phyloP scores from a whole-genome alignment of 345 rosid species.

The Carallia pectinifolia region DNA sequence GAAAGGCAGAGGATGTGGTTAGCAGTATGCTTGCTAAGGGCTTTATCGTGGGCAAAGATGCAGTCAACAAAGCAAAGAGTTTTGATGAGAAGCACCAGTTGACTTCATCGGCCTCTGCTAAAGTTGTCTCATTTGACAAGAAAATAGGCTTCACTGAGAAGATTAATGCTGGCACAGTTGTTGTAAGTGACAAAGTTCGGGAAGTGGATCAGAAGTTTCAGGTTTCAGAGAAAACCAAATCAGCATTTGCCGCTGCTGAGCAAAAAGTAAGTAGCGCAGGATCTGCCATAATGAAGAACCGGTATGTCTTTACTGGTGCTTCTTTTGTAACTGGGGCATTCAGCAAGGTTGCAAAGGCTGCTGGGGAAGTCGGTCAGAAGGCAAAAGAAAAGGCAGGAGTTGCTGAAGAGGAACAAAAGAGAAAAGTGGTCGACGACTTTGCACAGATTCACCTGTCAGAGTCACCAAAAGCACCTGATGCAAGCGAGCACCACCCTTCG shows the following conservation, averaged over 20 bases:
- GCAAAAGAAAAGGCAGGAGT: constrained; percentile 81
- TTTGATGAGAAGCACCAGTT: constrained; percentile 89
- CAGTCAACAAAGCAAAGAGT: constrained; percentile 77
- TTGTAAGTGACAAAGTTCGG: constrained; percentile 77
- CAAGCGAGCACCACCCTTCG: constrained; percentile 40
- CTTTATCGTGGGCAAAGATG: constrained; percentile 82
- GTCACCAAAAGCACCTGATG: constrained; percentile 53
- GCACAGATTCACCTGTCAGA: constrained; percentile 84
- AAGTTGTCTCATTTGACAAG: constrained; percentile 79
- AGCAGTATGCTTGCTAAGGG: constrained; percentile 95
- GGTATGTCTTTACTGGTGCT: constrained; percentile 70
- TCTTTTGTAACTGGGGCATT: constrained; percentile 88
- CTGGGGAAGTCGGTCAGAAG: constrained; percentile 94
- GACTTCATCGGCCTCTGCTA: constrained; percentile 84
- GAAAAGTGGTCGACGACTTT: constrained; percentile 80
- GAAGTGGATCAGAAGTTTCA: constrained; percentile 94
- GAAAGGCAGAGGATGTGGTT: constrained; percentile 89
- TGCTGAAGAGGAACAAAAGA: constrained; percentile 78
- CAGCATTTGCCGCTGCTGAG: constrained; percentile 84
- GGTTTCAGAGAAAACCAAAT: constrained; percentile 91
- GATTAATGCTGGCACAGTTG: constrained; percentile 68
- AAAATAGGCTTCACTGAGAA: constrained; percentile 81
- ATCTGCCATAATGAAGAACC: constrained; percentile 90
- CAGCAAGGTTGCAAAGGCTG: constrained; percentile 82
- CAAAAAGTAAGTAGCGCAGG: constrained; percentile 83